Evolutionary conservation across 192 early-diverging fungal species (phyloP), one percentile per base, ranked within the genome.

Genomic region (Mortierella hygrophila): DNA sequence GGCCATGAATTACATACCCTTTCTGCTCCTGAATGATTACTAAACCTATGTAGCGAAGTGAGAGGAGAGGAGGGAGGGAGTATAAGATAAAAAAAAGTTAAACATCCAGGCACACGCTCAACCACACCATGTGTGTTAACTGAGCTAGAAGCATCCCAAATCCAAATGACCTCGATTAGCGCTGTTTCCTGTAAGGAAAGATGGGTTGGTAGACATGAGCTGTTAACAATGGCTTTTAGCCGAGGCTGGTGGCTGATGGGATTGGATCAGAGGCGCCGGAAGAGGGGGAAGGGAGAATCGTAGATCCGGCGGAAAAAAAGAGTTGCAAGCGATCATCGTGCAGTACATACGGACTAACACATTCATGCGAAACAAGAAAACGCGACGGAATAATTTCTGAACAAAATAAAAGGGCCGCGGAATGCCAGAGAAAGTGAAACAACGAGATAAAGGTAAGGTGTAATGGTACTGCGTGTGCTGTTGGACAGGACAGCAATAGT

Each of bases 331-430:
- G 13, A 26, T 26, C n/a, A 26, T 57, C n/a, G n/a, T 26, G 18
- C 21, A 7, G 20, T 55, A 57, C n/a, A 26, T 46, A 9, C 20
- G 49, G 16, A 72, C 70, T 72, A 41, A 72, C 23, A 72, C 41
- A 72, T 42, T 46, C 70, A 23, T 18, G 21, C 70, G 68, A 69
- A 69, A 69, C n/a, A 72, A 29, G 70, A 41, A 29, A 26, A 41
- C 29, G 60, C 60, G 42, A 72, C 41, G 71, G 41, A 44, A 6
- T 46, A n/a, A 26, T 72, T 41, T 41, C 23, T 16, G 42, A 23
- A 46, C 11, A 13, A 38, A n/a, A n/a, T n/a, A 72, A 72, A 42
- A 42, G 37, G 11, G 35, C 68, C 23, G n/a, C 9, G 42, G 70
- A 42, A 42, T 72, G 70, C n/a, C 6, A 44, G 21, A 72, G 4